phyloP scores from a whole-genome alignment of 2,329 filamentous ascomycete species.

The Fonsecaea pedrosoi region DNA sequence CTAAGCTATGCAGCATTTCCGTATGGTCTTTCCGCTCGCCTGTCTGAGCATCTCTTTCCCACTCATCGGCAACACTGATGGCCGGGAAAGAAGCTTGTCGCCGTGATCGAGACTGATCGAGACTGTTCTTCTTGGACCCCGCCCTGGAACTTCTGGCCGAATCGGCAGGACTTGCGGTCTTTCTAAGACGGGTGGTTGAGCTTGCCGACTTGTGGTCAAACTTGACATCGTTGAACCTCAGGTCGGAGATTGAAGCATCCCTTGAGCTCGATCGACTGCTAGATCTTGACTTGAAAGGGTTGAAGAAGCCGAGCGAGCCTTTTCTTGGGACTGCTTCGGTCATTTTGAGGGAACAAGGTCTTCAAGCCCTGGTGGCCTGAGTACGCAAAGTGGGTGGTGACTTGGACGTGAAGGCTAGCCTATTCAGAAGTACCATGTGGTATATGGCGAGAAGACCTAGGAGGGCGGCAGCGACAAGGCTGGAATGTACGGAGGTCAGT shows the following conservation, averaged over 20 bases:
- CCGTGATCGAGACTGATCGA: conserved; percentile 19
- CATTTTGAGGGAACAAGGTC: conserved; percentile 17
- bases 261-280: conserved; percentile 26
- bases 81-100: conserved; percentile 26
- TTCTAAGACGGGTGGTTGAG: conserved; percentile 20
- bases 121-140: conserved; percentile 20
- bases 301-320: conserved; percentile 32
- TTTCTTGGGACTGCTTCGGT: conserved; percentile 26
- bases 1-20: conserved; percentile 40
- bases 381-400: not conserved
- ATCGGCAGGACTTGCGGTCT: conserved; percentile 22
- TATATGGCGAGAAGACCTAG: not conserved
- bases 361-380: not conserved
- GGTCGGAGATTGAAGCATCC: conserved; percentile 26
- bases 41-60: conserved; percentile 39
- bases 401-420: not conserved
- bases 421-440: not conserved
- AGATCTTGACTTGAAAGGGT: conserved; percentile 31
- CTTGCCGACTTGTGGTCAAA: conserved; percentile 7
- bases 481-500: not conserved
- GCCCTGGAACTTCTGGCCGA: conserved; percentile 12
- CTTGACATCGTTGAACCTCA: conserved; percentile 22
- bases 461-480: not conserved
- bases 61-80: conserved; percentile 23
- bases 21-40: conserved; percentile 41